Conservation (phyloP, 352 stramenopile genomes). For the Blastocystis sp. region DNA sequence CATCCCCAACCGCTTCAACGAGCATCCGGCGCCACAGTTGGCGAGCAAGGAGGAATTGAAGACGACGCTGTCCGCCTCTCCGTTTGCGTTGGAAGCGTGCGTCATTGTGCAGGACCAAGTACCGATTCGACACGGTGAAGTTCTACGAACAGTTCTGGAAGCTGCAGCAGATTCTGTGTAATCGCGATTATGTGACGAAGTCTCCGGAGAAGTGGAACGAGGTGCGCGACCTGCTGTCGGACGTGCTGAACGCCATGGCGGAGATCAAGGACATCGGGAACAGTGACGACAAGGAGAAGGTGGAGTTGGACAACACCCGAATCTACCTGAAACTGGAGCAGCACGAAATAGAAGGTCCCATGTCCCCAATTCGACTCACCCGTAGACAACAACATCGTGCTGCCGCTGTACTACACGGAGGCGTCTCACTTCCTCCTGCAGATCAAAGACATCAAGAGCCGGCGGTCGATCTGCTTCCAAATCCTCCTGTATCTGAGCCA, state of each 20-base stretch:
- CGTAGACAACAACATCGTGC: background rate
- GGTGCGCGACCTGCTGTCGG: background rate
- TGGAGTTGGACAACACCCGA: background rate
- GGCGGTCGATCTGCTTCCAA: background rate
- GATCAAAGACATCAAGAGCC: slow-evolving; percentile 15
- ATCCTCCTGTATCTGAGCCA: slow-evolving; percentile 41
- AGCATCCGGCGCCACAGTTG: background rate
- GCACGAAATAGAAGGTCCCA: slow-evolving; percentile 10
- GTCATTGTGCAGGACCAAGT: background rate
- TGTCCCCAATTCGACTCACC: background rate
- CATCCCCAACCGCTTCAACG: slow-evolving; percentile 47
- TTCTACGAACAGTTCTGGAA: slow-evolving; percentile 57
- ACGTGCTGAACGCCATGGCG: background rate
- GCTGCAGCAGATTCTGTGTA: slow-evolving; percentile 49
- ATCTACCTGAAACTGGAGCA: slow-evolving; percentile 38
- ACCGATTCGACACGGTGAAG: background rate
- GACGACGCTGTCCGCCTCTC: background rate
- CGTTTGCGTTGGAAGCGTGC: background rate
- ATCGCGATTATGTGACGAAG: slow-evolving; percentile 62
- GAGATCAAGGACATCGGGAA: slow-evolving; percentile 23
- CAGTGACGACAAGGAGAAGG: slow-evolving; percentile 35
- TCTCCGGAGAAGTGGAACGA: slow-evolving; percentile 13
- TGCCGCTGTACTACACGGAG: slow-evolving; percentile 25
- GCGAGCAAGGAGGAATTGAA: background rate
- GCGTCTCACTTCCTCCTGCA: slow-evolving; percentile 31